A percentile compares a stretch with the other conserved stretches of the same genome.
These are phyloP conservation scores for Paraglomus brasilianum DNA, from an alignment of 192 early-diverging fungal genomes.

Conservation along the genomic window DNA sequence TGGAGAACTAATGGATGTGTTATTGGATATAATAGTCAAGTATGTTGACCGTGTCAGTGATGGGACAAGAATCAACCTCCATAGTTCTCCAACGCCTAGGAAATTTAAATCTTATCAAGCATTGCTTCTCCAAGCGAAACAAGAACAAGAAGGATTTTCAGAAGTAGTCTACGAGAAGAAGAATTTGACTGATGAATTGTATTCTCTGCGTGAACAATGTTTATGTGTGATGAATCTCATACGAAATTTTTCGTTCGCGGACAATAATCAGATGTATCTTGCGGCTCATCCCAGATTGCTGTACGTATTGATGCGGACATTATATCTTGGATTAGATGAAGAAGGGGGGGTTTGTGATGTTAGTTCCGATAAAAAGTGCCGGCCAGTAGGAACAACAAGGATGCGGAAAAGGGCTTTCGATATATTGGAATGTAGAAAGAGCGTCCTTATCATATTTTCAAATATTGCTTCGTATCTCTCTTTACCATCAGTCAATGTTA, in stretches of 20 bases:
- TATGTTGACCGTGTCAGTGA: conserved; percentile 2
- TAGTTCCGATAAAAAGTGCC: conserved; percentile 12
- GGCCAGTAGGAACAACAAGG: conserved; percentile 9
- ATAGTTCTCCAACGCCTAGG: conserved; percentile 14
- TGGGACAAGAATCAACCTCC: conserved; percentile 23
- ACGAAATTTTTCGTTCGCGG: conserved; percentile 56
- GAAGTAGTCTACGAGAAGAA: conserved; percentile 36
- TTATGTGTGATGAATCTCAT: conserved; percentile 52
- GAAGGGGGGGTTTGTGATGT: conserved; percentile 25
- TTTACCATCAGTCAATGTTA: conserved; percentile 39
- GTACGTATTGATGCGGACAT: conserved; percentile 37
- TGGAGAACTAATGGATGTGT: conserved; percentile 65
- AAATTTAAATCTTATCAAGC: conserved; percentile 46
- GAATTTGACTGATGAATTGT: conserved; percentile 37
- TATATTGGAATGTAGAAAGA: conserved; percentile 65
- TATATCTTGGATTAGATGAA: conserved; percentile 30
- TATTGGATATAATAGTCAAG: conserved; percentile 60
- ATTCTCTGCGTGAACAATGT: conserved; percentile 48
- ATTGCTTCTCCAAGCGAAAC: conserved; percentile 42
- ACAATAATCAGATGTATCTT: conserved; percentile 48
- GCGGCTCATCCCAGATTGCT: conserved; percentile 49
- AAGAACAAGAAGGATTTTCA: conserved; percentile 27
- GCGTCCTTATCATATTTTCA: conserved; percentile 60
- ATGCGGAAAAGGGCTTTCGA: conserved; percentile 33
- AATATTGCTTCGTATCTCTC: conserved; percentile 55